Evolutionary conservation across 352 stramenopile genomes (phyloP).

Genomic region (Phytopythium ostracodes): DNA sequence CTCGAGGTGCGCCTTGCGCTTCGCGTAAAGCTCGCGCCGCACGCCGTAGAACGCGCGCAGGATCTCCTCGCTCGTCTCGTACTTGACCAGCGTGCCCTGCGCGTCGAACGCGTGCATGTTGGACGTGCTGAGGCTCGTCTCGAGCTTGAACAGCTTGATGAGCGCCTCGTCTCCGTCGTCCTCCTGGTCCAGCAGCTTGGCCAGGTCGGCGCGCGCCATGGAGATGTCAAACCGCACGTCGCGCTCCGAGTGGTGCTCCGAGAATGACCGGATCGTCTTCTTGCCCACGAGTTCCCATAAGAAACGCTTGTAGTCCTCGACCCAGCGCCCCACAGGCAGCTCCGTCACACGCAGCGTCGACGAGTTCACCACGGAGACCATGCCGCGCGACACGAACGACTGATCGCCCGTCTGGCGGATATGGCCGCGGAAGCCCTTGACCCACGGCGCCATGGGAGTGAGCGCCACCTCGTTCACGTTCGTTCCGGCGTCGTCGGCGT

Average conservation of each 20-base stretch:
- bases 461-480: constrained; percentile 26
- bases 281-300: constrained; percentile 91
- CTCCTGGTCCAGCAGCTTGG: constrained; percentile 57
- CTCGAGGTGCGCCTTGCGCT: constrained; percentile 79
- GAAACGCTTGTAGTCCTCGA: constrained; percentile 98
- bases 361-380: constrained; percentile 77
- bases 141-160: constrained; percentile 93
- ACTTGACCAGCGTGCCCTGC: constrained; percentile 90
- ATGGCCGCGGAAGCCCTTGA: constrained; percentile 93
- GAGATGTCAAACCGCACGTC: constrained; percentile 81
- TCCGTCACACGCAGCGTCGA: constrained; percentile 96
- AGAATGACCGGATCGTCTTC: constrained; percentile 88
- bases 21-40: constrained; percentile 86
- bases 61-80: constrained; percentile 87
- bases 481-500: constrained; percentile 46
- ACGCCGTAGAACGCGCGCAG: constrained; percentile 93
- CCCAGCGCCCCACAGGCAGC: constrained; percentile 96
- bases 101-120: constrained; percentile 99
- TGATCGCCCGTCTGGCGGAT: constrained; percentile 72
- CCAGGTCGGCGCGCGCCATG: constrained; percentile 73
- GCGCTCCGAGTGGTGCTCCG: constrained; percentile 96
- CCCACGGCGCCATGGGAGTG: constrained; percentile 91
- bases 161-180: constrained; percentile 42
- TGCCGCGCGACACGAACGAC: constrained; percentile 72
- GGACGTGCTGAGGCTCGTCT: constrained; percentile 89